phyloP scores from a whole-genome alignment of 768 basidiomycete species.

The Mycena indigotica region DNA sequence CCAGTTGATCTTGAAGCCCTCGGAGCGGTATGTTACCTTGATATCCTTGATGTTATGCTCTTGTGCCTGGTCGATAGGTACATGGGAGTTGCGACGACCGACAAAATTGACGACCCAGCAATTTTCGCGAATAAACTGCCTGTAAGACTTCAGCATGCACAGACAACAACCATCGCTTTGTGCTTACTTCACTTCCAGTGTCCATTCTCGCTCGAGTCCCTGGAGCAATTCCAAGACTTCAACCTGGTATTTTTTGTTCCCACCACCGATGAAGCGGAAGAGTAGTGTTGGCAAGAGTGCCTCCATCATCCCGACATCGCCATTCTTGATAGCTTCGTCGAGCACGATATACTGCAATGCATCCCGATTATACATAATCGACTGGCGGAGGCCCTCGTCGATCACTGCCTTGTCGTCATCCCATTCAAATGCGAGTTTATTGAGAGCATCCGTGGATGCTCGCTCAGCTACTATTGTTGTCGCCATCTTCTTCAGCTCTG shows the following conservation, averaged over 20 bases:
- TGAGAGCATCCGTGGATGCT: constrained; percentile 24
- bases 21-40: constrained; percentile 36
- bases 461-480: constrained; percentile 8
- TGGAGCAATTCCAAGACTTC: constrained; percentile 31
- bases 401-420: constrained; percentile 8
- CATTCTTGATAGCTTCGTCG: constrained; percentile 24
- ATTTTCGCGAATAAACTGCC: constrained; percentile 4
- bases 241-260: constrained; percentile 26
- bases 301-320: constrained; percentile 27
- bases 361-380: constrained; percentile 28
- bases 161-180: no score
- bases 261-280: constrained; percentile 27
- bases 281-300: constrained; percentile 24
- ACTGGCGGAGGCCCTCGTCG: no score
- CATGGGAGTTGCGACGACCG: constrained; percentile 1
- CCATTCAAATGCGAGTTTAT: background rate
- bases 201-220: constrained; percentile 28
- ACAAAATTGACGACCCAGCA: constrained; percentile 13
- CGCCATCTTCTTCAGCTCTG: constrained; percentile 21
- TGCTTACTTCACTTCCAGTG: constrained; percentile 16
- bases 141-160: no score
- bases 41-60: constrained; percentile 41
- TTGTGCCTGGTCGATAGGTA: constrained; percentile 19
- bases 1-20: constrained; percentile 36
- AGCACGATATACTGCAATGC: constrained; percentile 29